Percentiles rank a stretch among this genome's conserved stretches.
Evolutionary conservation across 495 filamentous ascomycete species (phyloP).

Genomic region (Penicillium soppii): DNA sequence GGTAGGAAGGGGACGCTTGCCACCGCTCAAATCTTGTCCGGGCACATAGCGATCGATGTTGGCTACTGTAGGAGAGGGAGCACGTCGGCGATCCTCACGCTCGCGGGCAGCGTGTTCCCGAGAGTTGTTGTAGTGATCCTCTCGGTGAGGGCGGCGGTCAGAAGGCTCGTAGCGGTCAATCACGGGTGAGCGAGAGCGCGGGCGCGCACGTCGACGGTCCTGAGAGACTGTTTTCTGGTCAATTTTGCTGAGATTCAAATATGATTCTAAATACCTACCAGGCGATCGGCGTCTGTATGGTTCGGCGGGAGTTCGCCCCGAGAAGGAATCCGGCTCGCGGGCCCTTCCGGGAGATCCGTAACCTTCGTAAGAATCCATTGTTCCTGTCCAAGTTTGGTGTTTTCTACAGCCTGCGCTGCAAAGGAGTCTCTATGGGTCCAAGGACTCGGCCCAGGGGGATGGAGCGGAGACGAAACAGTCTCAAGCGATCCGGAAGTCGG

Average conservation of each 20-base stretch:
- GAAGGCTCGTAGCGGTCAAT: slow-evolving; percentile 74
- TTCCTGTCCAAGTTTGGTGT: not conserved
- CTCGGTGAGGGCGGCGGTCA: slow-evolving; percentile 48
- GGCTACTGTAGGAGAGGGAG: slow-evolving; percentile 58
- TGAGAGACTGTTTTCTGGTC: slow-evolving; percentile 35
- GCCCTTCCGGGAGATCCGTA: slow-evolving; percentile 40
- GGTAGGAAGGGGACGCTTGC: slow-evolving; percentile 54
- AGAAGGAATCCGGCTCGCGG: slow-evolving; percentile 40
- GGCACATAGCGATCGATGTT: slow-evolving; percentile 97
- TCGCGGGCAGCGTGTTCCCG: slow-evolving; percentile 72
- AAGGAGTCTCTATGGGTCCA: not conserved
- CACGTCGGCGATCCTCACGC: slow-evolving; percentile 65
- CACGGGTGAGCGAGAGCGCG: slow-evolving; percentile 71
- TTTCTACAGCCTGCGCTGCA: slow-evolving; percentile 8
- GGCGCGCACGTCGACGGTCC: slow-evolving; percentile 51
- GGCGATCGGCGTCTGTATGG: slow-evolving; percentile 52
- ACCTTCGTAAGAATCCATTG: slow-evolving; percentile 47
- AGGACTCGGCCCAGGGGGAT: not conserved
- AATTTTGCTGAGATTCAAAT: not conserved
- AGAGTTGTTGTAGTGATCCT: slow-evolving; percentile 49
- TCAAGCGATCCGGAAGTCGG: slow-evolving; percentile 7
- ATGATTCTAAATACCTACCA: slow-evolving; percentile 35
- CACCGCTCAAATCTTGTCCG: slow-evolving; percentile 62
- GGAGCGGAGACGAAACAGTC: not conserved
- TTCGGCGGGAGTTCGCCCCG: slow-evolving; percentile 32